Conservation (phyloP, 495 filamentous ascomycete species). For the Hypoxylon lienhwacheense region DNA sequence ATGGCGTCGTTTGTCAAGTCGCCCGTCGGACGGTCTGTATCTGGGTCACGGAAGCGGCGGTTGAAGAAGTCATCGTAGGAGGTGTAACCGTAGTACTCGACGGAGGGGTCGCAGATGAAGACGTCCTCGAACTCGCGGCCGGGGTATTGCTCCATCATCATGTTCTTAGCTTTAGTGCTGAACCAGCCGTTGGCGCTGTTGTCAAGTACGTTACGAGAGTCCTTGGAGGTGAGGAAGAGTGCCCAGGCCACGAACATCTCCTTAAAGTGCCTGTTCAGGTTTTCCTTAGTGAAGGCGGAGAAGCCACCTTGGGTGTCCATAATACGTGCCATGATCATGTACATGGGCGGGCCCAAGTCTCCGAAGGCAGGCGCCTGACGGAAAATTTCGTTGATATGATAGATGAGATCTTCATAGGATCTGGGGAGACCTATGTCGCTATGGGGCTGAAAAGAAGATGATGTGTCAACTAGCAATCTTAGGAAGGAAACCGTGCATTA, state of each 20-base stretch:
- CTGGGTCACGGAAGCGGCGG: slow-evolving; percentile 46
- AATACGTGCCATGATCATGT: slow-evolving; percentile 17
- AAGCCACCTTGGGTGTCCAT: slow-evolving; percentile 16
- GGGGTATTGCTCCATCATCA: slow-evolving; percentile 19
- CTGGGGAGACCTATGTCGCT: slow-evolving; percentile 9
- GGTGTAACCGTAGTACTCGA: slow-evolving; percentile 58
- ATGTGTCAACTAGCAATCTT: slow-evolving; percentile 15
- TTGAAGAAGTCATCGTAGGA: slow-evolving; percentile 78
- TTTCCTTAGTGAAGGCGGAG: slow-evolving; percentile 17
- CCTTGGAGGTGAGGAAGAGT: slow-evolving; percentile 16
- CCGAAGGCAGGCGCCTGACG: slow-evolving; percentile 15
- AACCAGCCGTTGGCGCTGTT: slow-evolving; percentile 59
- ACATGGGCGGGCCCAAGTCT: slow-evolving; percentile 17
- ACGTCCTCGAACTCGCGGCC: slow-evolving; percentile 48
- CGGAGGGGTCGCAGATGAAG: slow-evolving; percentile 48
- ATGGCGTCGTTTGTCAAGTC: slow-evolving; percentile 47
- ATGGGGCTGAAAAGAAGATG: slow-evolving; percentile 12
- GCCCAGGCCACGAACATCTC: slow-evolving; percentile 51
- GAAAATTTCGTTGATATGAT: slow-evolving; percentile 12
- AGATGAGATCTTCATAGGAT: slow-evolving; percentile 16
- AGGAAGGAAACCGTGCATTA: slow-evolving; percentile 16
- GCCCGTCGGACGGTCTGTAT: slow-evolving; percentile 53
- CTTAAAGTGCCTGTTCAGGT: slow-evolving; percentile 46
- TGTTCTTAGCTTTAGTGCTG: slow-evolving; percentile 36
- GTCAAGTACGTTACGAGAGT: slow-evolving; percentile 49